phyloP scores from a whole-genome alignment of 768 basidiomycete species.

The Rubroboletus satanas region DNA sequence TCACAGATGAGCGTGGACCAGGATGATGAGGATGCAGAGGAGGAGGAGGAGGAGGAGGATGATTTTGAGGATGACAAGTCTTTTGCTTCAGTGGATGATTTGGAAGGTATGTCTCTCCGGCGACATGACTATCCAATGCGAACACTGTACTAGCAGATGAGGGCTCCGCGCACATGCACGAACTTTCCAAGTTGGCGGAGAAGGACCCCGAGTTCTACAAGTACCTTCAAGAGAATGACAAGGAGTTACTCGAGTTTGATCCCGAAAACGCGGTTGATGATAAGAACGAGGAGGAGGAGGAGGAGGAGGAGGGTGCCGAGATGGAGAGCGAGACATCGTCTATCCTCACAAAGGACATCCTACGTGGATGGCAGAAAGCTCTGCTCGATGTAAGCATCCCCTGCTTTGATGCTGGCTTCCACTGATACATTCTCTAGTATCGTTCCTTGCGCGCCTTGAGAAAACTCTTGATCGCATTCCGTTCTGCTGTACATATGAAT shows the following conservation, averaged over 20 bases:
- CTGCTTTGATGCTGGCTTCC: background rate
- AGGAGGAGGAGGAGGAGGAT: constrained; percentile 41
- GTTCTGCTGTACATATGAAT: constrained; percentile 86
- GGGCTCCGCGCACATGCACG: constrained; percentile 68
- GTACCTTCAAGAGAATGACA: constrained; percentile 94
- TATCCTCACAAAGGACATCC: constrained; percentile 61
- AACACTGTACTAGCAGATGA: constrained; percentile 46
- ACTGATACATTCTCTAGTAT: constrained; percentile 47
- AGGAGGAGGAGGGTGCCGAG: constrained; percentile 37
- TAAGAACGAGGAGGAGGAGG: constrained; percentile 44
- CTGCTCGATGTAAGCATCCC: constrained; percentile 64
- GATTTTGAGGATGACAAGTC: constrained; percentile 54
- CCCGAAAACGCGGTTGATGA: constrained; percentile 46
- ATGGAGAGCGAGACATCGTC: constrained; percentile 44
- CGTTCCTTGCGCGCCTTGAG: constrained; percentile 80
- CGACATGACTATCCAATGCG: background rate
- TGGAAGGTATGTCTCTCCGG: constrained; percentile 48
- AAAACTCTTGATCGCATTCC: constrained; percentile 84
- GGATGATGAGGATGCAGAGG: constrained; percentile 35
- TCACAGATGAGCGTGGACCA: constrained; percentile 26
- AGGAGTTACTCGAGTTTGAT: constrained; percentile 82
- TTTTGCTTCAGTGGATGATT: constrained; percentile 74
- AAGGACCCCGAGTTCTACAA: constrained; percentile 99
- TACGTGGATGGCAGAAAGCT: constrained; percentile 85
- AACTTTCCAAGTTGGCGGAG: constrained; percentile 85